Evolutionary conservation across 352 stramenopile genomes (phyloP), one percentile per base, ranked within the genome.

Genomic region (Pythium angustatum): DNA sequence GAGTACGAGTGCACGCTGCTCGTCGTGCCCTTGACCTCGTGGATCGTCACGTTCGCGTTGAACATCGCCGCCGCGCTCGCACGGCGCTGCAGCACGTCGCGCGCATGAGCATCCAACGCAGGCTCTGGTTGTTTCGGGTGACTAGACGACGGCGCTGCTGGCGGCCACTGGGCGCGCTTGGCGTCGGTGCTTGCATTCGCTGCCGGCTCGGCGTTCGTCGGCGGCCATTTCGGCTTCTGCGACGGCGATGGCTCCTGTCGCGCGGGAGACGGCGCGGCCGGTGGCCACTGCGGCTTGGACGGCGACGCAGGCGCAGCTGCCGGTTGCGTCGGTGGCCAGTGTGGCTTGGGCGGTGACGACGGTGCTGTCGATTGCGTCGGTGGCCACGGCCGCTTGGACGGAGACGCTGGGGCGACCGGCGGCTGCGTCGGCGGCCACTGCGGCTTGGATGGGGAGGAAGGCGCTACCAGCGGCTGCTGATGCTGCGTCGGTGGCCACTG

Each of bases 1-100:
- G 88, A 96, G 68, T 94, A 97, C 64, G 89, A 93, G 67, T 97
- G 89, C 14, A 92, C 50, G 19, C 86, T 83, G 36, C 85, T 86
- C 6, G 81, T 80, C 21, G 83, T 77, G n/a, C 86, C 79, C 58
- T 88, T 89, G 34, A 91, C 84, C 61, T 93, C 86, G 55, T 93
- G 82, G 48, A 93, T 92, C 30, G 79, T 92, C 24, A 73, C 65
- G 56, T 85, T 85, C 28, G 77, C 77, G 44, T 85, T 84, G 62
- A 78, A 88, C 40, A 77, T 77, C 19, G 74, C 76, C 3, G 77
- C 78, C 19, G 77, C 78, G 71, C 80, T 90, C 1, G 77, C 75
- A 24, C 83, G 80, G 50, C 83, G 79, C 67, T 91, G 80, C 9
- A 90, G 40, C 12, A 88, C 74, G 38, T 72, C 82, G 59, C 87